phyloP scores from a whole-genome alignment of 805 yeast species.

The Yamadazyma tumulicola region DNA sequence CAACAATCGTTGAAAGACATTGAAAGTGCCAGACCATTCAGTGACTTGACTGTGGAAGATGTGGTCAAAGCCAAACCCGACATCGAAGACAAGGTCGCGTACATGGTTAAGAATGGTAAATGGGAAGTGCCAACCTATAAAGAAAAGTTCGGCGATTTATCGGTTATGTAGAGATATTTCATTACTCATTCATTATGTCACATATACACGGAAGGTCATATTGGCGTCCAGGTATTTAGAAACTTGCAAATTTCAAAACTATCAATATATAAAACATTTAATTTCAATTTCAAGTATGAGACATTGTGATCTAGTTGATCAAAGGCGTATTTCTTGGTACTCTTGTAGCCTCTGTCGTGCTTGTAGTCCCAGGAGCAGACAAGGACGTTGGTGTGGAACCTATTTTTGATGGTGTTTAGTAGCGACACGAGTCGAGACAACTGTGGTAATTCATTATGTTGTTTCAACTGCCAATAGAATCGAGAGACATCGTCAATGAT shows the following conservation, averaged over 20 bases:
- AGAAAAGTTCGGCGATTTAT: conserved; percentile 96
- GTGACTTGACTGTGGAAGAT: conserved; percentile 93
- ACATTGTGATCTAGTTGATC: neutral
- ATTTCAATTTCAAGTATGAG: conserved; percentile 5
- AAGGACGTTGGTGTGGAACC: conserved; percentile 23
- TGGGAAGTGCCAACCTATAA: conserved; percentile 98
- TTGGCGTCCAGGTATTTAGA: no score
- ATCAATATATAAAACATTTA: conserved; percentile 13
- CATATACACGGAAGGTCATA: no score
- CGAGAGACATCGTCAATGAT: conserved; percentile 28
- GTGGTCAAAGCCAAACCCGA: conserved; percentile 95
- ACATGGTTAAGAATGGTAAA: conserved; percentile 94
- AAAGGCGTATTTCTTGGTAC: neutral
- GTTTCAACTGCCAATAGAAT: conserved; percentile 30
- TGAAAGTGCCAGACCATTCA: conserved; percentile 96
- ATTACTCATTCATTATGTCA: no score
- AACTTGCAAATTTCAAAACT: conserved; percentile 1
- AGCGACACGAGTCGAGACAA: neutral
- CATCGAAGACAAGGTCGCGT: conserved; percentile 90
- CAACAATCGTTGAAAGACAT: conserved; percentile 88
- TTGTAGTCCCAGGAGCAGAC: conserved; percentile 24
- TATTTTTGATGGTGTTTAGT: conserved; percentile 11
- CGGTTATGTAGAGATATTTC: conserved; percentile 64
- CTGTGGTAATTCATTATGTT: neutral
- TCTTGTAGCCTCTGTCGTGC: conserved; percentile 26